These are phyloP conservation scores for Colletotrichum sidae DNA, from an alignment of 2,329 filamentous ascomycete genomes.

Conservation along the genomic window DNA sequence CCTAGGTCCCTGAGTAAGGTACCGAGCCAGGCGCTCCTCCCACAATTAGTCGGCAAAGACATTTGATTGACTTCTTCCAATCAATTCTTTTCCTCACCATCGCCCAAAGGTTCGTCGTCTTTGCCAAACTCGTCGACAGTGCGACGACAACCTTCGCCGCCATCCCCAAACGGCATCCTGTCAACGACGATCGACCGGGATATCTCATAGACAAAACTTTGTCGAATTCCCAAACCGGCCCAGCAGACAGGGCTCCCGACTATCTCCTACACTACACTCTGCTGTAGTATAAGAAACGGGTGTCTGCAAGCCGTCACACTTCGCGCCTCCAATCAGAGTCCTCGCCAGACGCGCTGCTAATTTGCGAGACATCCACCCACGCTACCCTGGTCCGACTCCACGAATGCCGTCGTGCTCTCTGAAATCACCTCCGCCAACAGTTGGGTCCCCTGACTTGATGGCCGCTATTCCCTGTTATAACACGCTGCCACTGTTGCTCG, in stretches of 20 bases:
- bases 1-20: no score
- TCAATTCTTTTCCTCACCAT: no score
- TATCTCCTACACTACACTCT: background rate
- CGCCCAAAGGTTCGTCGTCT: no score
- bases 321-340: slow-evolving; percentile 32
- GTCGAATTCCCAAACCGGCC: slow-evolving; percentile 25
- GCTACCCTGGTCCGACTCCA: background rate
- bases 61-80: no score
- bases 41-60: no score
- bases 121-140: background rate
- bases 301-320: slow-evolving; percentile 31
- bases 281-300: slow-evolving; percentile 21
- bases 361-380: slow-evolving; percentile 33
- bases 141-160: background rate
- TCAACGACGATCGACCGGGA: slow-evolving; percentile 25
- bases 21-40: no score
- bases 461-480: slow-evolving; percentile 1
- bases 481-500: slow-evolving; percentile 7
- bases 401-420: background rate
- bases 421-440: slow-evolving; percentile 23
- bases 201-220: slow-evolving; percentile 6
- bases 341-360: slow-evolving; percentile 27
- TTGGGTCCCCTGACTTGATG: slow-evolving; percentile 3
- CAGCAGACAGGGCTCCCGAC: slow-evolving; percentile 3
- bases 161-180: background rate